Evolutionary conservation across 129 eudicot species (phyloP).

Genomic region (Escallonia herrerae): DNA sequence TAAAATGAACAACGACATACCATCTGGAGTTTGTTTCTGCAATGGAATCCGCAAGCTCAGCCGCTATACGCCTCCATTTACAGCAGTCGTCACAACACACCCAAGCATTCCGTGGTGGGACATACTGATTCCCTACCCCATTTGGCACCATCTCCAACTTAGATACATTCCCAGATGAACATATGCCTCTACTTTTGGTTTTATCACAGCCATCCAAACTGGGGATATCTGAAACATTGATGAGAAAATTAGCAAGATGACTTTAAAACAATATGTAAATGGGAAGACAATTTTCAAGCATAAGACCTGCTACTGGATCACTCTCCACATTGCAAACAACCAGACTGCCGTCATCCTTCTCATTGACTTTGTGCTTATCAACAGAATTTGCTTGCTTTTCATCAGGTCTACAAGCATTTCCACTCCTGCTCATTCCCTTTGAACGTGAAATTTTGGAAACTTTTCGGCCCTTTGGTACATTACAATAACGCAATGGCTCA

Average conservation of each 20-base stretch:
- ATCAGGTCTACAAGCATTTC: constrained; percentile 23
- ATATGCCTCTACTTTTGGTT: constrained; percentile 24
- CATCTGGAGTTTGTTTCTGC: constrained; percentile 65
- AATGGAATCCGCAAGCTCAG: constrained; percentile 75
- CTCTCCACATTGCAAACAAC: constrained; percentile 19
- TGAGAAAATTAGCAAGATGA: too few relatives aligned
- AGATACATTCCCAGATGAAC: constrained; percentile 16
- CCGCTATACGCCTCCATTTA: constrained; percentile 93
- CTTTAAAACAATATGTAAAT: too few relatives aligned
- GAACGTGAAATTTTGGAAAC: constrained; percentile 30
- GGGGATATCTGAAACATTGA: too few relatives aligned
- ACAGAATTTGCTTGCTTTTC: constrained; percentile 18
- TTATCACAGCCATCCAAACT: constrained; percentile 22
- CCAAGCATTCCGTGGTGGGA: constrained; percentile 64
- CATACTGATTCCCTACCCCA: constrained; percentile 20
- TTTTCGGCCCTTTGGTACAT: constrained; percentile 21
- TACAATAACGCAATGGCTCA: constrained; percentile 15
- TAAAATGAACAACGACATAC: constrained; percentile 27
- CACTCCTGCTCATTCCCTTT: constrained; percentile 20
- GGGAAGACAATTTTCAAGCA: too few relatives aligned
- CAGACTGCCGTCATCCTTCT: constrained; percentile 20
- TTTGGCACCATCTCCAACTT: constrained; percentile 19
- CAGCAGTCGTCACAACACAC: constrained; percentile 85
- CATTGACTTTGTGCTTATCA: constrained; percentile 24
- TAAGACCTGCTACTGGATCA: constrained; percentile 38